Evolutionary conservation across 805 yeast species (phyloP).

Genomic region (Yarrowia divulgata): DNA sequence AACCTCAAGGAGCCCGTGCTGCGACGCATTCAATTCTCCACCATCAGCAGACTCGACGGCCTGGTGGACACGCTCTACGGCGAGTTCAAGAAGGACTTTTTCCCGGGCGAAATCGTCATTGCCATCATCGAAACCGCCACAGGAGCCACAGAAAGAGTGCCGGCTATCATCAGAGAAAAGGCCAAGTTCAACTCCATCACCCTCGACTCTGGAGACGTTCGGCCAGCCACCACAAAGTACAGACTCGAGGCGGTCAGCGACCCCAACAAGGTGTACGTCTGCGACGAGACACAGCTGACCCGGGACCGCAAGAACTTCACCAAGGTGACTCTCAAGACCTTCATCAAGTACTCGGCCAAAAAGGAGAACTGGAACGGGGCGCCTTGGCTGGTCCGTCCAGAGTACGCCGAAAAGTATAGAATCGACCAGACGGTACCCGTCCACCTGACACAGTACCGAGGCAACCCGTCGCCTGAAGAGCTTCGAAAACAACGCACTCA

Average conservation of each 20-base stretch:
- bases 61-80: slow-evolving; percentile 87
- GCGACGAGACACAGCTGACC: slow-evolving; percentile 73
- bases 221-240: slow-evolving; percentile 70
- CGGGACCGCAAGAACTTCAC: slow-evolving; percentile 89
- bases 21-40: slow-evolving; percentile 79
- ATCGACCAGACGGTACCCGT: slow-evolving; percentile 54
- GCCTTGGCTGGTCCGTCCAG: slow-evolving; percentile 91
- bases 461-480: slow-evolving; percentile 39
- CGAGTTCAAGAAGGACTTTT: slow-evolving; percentile 79
- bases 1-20: slow-evolving; percentile 92
- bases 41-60: slow-evolving; percentile 80
- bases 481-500: slow-evolving; percentile 39
- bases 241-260: slow-evolving; percentile 65
- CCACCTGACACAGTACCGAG: slow-evolving; percentile 43
- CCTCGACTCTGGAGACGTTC: slow-evolving; percentile 50
- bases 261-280: slow-evolving; percentile 64
- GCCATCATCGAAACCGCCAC: slow-evolving; percentile 22
- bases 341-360: slow-evolving; percentile 77
- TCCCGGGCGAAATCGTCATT: slow-evolving; percentile 83
- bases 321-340: slow-evolving; percentile 87
- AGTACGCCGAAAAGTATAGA: slow-evolving; percentile 72
- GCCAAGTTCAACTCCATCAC: slow-evolving; percentile 64
- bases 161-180: slow-evolving; percentile 81
- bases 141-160: slow-evolving; percentile 50
- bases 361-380: slow-evolving; percentile 87